Percentiles rank a stretch among this genome's conserved stretches.
Evolutionary conservation across 2,329 filamentous ascomycete species (phyloP).

Genomic region (Knufia fluminis): DNA sequence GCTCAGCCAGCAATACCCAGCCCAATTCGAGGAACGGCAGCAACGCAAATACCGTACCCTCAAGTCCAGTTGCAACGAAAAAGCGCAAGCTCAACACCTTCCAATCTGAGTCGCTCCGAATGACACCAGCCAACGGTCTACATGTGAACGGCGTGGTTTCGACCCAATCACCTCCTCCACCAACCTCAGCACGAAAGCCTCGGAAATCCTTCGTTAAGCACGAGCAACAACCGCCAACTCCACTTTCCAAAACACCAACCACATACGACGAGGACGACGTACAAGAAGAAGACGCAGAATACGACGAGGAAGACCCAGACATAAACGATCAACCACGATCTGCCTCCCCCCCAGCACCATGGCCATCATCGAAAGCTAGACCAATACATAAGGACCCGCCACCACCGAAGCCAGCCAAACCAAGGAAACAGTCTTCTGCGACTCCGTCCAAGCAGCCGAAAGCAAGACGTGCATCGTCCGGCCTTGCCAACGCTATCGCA

Average conservation of each 20-base stretch:
- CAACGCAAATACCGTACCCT: conserved; percentile 21
- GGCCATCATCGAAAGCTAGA: conserved; percentile 13
- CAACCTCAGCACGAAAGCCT: not conserved
- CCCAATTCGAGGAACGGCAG: conserved; percentile 11
- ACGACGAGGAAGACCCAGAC: conserved; percentile 15
- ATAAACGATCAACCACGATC: conserved; percentile 8
- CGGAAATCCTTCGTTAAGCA: conserved; percentile 12
- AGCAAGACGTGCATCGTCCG: not conserved
- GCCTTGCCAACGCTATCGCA: not conserved
- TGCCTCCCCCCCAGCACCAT: conserved; percentile 16
- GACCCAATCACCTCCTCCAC: not conserved
- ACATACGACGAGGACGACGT: conserved; percentile 11
- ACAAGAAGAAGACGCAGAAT: conserved; percentile 17
- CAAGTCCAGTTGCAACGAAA: conserved; percentile 19
- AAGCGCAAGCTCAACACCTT: conserved; percentile 22
- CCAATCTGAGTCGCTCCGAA: conserved; percentile 12
- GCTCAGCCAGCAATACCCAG: conserved; percentile 12
- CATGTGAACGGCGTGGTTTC: not conserved
- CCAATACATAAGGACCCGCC: conserved; percentile 1
- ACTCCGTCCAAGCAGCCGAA: conserved; percentile 5
- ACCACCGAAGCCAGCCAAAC: conserved; percentile 2
- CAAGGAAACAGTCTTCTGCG: conserved; percentile 2
- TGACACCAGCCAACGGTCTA: conserved; percentile 6
- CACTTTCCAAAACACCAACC: conserved; percentile 15
- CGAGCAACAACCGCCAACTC: conserved; percentile 19